A percentile compares a stretch with the other conserved stretches of the same genome.
Conservation (phyloP, 2,329 filamentous ascomycete species). For the Botrytis galanthina region DNA sequence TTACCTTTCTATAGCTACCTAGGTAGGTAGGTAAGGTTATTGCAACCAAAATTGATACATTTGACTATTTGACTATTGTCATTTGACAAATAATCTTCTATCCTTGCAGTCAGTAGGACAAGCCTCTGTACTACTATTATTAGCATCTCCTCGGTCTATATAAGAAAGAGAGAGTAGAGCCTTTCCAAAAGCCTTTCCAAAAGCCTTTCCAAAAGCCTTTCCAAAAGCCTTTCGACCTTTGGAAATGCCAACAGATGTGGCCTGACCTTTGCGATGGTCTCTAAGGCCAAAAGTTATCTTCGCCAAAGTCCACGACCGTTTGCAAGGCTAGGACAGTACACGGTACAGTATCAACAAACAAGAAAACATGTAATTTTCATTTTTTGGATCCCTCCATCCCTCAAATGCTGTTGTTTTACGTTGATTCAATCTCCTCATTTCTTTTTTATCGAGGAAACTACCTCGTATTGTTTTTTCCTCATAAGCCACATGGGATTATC, state of each 20-base stretch:
- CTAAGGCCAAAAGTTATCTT: not conserved
- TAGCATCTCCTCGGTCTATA: not conserved
- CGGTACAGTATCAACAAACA: not conserved
- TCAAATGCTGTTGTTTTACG: not conserved
- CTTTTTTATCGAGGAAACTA: not conserved
- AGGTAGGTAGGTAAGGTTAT: too few relatives aligned
- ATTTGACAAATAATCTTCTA: not conserved
- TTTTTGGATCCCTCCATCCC: too few relatives aligned
- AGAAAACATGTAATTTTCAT: not conserved
- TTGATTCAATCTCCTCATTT: not conserved
- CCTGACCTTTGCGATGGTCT: not conserved
- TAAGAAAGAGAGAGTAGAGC: not conserved
- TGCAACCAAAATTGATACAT: not conserved
- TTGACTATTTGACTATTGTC: not conserved
- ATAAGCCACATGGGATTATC: not conserved
- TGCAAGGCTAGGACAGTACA: not conserved
- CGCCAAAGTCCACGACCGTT: not conserved
- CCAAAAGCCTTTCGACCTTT: not conserved
- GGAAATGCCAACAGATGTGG: not conserved
- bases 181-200: not conserved
- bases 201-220: too few relatives aligned
- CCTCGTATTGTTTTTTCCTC: not conserved
- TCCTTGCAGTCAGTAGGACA: not conserved
- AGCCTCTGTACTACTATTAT: not conserved
- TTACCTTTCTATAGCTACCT: not conserved